phyloP scores from a whole-genome alignment of 2,329 filamentous ascomycete genomes.

The Trichoderma citrinoviride region DNA sequence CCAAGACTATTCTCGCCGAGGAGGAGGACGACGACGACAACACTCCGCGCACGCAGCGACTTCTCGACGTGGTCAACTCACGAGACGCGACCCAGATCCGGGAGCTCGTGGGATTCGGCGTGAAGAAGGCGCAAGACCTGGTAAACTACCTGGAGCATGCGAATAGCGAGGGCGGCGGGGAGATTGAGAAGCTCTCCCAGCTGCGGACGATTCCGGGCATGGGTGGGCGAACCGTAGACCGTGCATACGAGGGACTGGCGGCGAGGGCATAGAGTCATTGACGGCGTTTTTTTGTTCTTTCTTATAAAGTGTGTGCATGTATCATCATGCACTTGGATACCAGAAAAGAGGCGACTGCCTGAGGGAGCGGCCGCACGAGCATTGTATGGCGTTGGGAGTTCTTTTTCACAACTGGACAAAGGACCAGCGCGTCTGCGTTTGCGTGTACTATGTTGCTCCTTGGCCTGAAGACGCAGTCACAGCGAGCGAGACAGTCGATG shows the following conservation, averaged over 20 bases:
- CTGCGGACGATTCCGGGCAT: constrained; percentile 56
- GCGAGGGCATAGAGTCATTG: constrained; percentile 19
- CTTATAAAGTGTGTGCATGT: constrained; percentile 8
- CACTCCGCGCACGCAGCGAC: constrained; percentile 57
- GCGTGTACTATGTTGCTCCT: background rate
- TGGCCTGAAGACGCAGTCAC: background rate
- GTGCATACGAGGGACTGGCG: constrained; percentile 51
- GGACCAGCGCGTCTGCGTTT: background rate
- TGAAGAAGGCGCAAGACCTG: constrained; percentile 65
- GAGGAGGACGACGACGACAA: constrained; percentile 39
- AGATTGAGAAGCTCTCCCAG: constrained; percentile 50
- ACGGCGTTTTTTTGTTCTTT: background rate
- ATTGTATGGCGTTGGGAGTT: constrained; percentile 17
- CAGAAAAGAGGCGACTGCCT: background rate
- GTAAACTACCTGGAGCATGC: constrained; percentile 54
- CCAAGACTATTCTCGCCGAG: constrained; percentile 35
- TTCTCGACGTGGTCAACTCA: constrained; percentile 72
- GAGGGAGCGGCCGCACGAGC: background rate
- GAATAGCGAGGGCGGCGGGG: constrained; percentile 39
- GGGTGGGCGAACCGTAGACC: constrained; percentile 55
- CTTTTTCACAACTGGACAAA: background rate
- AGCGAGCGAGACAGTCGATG: background rate
- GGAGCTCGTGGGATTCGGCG: constrained; percentile 66
- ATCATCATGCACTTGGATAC: constrained; percentile 12
- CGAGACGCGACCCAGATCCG: constrained; percentile 64